Conservation (phyloP, 78 protist genomes). For the Planoprotostelium fungivorum region DNA sequence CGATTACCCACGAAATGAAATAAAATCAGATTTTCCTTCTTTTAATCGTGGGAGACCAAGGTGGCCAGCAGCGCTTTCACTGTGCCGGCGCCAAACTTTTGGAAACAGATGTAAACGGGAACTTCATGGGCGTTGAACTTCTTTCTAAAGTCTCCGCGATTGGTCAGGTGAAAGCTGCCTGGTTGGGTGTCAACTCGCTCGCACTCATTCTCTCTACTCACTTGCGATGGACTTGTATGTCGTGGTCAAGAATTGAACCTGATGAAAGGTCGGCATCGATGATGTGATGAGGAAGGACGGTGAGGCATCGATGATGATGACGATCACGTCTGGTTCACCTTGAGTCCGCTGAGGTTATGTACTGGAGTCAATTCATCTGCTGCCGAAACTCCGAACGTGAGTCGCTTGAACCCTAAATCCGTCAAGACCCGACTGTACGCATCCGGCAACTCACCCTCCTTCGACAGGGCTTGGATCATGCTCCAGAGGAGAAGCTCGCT, state of each 20-base stretch:
- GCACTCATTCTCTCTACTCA: too few species aligned
- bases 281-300: too few species aligned
- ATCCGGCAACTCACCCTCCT: too few species aligned
- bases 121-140: not conserved
- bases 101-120: not conserved
- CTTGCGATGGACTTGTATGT: not conserved
- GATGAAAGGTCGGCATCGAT: too few species aligned
- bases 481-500: not conserved
- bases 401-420: not conserved
- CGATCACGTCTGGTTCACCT: not conserved
- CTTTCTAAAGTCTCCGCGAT: not conserved
- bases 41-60: too few species aligned
- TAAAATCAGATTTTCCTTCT: too few species aligned
- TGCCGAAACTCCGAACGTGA: not conserved
- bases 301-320: too few species aligned
- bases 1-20: too few species aligned
- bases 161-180: not conserved
- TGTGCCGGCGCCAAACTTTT: not conserved
- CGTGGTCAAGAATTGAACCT: not conserved
- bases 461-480: not conserved
- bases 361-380: not conserved
- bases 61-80: not conserved
- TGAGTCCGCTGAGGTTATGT: not conserved
- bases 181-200: too few species aligned
- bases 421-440: too few species aligned